A percentile compares a stretch with the other conserved stretches of the same genome.
Evolutionary conservation across 2,329 filamentous ascomycete genomes (phyloP).

Genomic region (Corinectria fuckeliana): DNA sequence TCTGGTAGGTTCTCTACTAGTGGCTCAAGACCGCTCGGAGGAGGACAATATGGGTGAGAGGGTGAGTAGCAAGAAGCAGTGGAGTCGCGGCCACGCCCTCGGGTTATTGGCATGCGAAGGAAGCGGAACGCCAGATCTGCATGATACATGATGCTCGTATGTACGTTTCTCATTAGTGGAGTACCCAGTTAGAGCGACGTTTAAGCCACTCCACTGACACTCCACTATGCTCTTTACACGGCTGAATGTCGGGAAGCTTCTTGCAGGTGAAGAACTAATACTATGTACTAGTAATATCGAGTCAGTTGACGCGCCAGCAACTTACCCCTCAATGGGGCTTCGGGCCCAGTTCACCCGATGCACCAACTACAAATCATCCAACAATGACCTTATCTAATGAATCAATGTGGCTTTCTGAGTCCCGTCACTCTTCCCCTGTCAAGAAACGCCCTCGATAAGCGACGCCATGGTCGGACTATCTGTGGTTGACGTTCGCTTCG

Average conservation of each 20-base stretch:
- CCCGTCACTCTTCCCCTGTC: background rate
- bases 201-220: background rate
- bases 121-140: background rate
- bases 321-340: background rate
- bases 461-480: conserved; percentile 5
- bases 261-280: background rate
- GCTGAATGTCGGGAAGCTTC: background rate
- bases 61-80: background rate
- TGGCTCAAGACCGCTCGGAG: background rate
- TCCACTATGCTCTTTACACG: background rate
- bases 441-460: background rate
- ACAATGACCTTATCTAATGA: background rate
- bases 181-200: background rate
- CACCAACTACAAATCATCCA: background rate
- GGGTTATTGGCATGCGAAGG: background rate
- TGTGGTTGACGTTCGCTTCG: conserved; percentile 18
- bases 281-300: no score
- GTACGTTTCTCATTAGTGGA: background rate
- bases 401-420: background rate
- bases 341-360: background rate
- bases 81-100: background rate
- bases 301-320: background rate
- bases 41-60: no score
- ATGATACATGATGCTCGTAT: background rate
- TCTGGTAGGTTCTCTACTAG: background rate